A percentile compares a stretch with the other conserved stretches of the same genome.
Conservation (phyloP, 1,284 basidiomycete genomes). For the Agaricales sp. region DNA sequence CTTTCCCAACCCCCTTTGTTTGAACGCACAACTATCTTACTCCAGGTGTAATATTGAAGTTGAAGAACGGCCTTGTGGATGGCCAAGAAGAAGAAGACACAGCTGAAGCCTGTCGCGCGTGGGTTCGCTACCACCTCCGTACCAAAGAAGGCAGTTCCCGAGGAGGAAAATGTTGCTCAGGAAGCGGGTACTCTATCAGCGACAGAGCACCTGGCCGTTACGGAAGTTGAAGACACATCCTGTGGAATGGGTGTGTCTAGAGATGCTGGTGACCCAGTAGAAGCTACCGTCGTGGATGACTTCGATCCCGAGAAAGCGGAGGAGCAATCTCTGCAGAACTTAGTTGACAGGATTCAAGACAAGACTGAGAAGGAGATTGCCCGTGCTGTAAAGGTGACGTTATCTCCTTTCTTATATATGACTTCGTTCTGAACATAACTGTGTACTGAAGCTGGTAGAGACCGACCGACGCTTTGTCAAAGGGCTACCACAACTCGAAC, state of each 20-base stretch:
- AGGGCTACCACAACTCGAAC: background rate
- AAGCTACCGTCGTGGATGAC: constrained; percentile 15
- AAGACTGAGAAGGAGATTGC: constrained; percentile 84
- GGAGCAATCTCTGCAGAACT: constrained; percentile 45
- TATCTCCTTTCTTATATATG: background rate
- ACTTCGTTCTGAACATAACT: background rate
- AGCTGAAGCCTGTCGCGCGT: constrained; percentile 63
- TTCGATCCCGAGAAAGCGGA: constrained; percentile 33
- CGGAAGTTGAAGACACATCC: background rate
- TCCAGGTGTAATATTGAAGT: background rate
- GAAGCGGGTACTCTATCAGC: constrained; percentile 7
- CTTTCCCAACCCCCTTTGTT: background rate
- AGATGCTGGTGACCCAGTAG: constrained; percentile 9
- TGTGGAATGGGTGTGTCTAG: background rate
- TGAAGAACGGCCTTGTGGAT: constrained; percentile 24
- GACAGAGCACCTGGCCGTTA: constrained; percentile 13
- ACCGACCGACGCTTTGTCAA: constrained; percentile 13
- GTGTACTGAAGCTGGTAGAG: constrained; percentile 3
- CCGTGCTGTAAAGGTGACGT: constrained; percentile 47
- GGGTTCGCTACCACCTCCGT: constrained; percentile 87
- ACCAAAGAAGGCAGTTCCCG: constrained; percentile 65
- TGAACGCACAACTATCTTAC: background rate
- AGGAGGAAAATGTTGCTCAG: constrained; percentile 17
- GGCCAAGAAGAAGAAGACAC: constrained; percentile 84
- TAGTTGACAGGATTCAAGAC: constrained; percentile 81